Evolutionary conservation across 2,329 filamentous ascomycete genomes (phyloP), one percentile per base, ranked within the genome.

Genomic region (Xylaria sp.): DNA sequence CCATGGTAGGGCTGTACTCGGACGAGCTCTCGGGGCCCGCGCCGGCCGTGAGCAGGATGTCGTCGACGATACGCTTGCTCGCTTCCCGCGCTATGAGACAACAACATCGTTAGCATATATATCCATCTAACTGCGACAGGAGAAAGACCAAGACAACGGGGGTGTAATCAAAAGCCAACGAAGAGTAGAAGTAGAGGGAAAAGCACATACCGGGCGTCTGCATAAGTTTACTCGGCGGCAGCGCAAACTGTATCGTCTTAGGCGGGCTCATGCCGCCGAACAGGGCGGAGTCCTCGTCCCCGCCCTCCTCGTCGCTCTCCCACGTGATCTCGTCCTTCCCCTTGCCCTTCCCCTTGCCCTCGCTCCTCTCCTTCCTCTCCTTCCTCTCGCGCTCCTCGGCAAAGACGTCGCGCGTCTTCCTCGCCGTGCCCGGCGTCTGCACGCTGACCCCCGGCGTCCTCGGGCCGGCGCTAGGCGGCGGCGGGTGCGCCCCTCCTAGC

Each of bases 161-260:
- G 24, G 11, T 26, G 11, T 26, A 26, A 11, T 11, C 21, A 41
- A 41, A 38, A 21, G 26, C 19, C 26, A 49, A 19, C 19, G 8
- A 16, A 46, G 17, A 44, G n/a, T n/a, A n/a, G n/a, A 56, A 39
- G 34, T 5, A 37, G 19, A 51, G 17, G 48, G 45, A 18, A 50
- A 5, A 21, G 34, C 18, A 68, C 83, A 69, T 74, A 89, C 87
- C 87, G 58, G 90, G 91, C 44, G 91, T 95, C 70, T 92, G 90
- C 69, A 93, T 72, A 19, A 95, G 74, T 67, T 89, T 87, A 39
- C 86, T 89, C 48, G 88, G 88, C 46, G 89, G 89, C 44, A 95
- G 74, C 41, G 89, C 87, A 71, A 95, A 95, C 66, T 92, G 89
- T 56, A 95, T 92, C 9, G 91, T 94, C 78, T 97, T 97, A 0